These are phyloP conservation scores for Backusella tarrabulga DNA, from an alignment of 192 early-diverging fungal genomes.

Conservation along the genomic window DNA sequence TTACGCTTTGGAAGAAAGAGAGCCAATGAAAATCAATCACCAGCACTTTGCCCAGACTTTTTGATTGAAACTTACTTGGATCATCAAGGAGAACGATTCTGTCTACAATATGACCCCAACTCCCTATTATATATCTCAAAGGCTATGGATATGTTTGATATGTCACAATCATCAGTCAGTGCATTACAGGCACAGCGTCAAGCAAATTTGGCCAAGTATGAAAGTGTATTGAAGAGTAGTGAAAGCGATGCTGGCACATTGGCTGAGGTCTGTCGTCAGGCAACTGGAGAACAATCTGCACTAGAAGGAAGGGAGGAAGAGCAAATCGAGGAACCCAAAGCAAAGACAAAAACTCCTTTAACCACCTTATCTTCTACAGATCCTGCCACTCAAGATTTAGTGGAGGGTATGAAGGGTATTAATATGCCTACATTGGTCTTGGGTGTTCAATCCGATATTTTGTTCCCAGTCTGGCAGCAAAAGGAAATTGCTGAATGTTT, in stretches of 20 bases:
- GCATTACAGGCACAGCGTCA: constrained; percentile 42
- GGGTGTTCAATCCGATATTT: constrained; percentile 92
- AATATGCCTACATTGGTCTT: constrained; percentile 85
- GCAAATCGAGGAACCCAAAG: neutral
- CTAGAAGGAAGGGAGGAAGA: constrained; percentile 36
- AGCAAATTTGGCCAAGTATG: constrained; percentile 31
- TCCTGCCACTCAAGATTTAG: constrained; percentile 56
- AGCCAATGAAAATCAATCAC: constrained; percentile 65
- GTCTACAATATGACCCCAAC: constrained; percentile 91
- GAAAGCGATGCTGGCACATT: neutral
- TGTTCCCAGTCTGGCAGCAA: constrained; percentile 96
- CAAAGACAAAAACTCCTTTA: neutral
- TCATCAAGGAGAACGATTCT: constrained; percentile 95
- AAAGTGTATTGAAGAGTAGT: neutral
- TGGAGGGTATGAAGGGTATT: constrained; percentile 67
- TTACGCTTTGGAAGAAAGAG: constrained; percentile 88
- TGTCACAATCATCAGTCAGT: constrained; percentile 58
- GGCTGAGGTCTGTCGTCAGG: constrained; percentile 17
- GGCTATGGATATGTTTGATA: constrained; percentile 99
- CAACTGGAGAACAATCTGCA: constrained; percentile 20
- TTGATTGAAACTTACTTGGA: constrained; percentile 95
- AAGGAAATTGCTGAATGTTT: constrained; percentile 93
- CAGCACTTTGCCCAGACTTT: constrained; percentile 89
- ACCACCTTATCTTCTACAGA: constrained; percentile 41
- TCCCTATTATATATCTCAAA: constrained; percentile 93